Percentiles rank a stretch among this genome's conserved stretches.
phyloP scores from a whole-genome alignment of 2,329 filamentous ascomycete species.

The Chaetomium strumarium region DNA sequence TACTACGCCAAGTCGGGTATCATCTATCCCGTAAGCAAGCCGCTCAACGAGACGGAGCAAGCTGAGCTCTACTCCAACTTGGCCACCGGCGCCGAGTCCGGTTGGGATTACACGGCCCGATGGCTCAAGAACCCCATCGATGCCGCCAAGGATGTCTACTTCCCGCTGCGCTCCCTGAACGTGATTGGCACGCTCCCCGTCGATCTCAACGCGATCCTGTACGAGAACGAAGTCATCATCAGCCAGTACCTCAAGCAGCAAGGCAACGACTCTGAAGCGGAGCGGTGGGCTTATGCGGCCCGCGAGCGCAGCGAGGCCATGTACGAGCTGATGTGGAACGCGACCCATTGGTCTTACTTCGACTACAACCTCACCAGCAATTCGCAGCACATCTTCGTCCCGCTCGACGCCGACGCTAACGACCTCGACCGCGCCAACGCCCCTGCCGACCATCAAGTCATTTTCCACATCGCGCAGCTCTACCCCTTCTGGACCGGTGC shows the following conservation, averaged over 20 bases:
- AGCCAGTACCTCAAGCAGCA: slow-evolving; percentile 46
- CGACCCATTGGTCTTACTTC: slow-evolving; percentile 57
- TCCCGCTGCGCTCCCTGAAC: slow-evolving; percentile 60
- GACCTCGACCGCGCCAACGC: slow-evolving; percentile 39
- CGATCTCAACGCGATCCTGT: slow-evolving; percentile 63
- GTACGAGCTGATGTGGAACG: slow-evolving; percentile 59
- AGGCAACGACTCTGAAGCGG: slow-evolving; percentile 46
- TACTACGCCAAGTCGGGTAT: slow-evolving; percentile 55
- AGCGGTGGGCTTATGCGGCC: slow-evolving; percentile 45
- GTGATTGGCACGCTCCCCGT: slow-evolving; percentile 54
- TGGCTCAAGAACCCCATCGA: slow-evolving; percentile 54
- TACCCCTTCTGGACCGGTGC: slow-evolving; percentile 67
- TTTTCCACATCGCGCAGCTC: slow-evolving; percentile 55
- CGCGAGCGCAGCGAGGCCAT: slow-evolving; percentile 54
- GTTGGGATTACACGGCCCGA: slow-evolving; percentile 58
- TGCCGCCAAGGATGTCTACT: slow-evolving; percentile 54
- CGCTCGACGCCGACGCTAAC: slow-evolving; percentile 41
- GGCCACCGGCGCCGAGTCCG: slow-evolving; percentile 59
- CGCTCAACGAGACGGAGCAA: slow-evolving; percentile 48
- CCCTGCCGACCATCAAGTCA: slow-evolving; percentile 49
- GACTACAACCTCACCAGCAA: slow-evolving; percentile 61
- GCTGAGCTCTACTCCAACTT: slow-evolving; percentile 54
- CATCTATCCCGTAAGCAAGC: slow-evolving; percentile 47
- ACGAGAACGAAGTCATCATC: slow-evolving; percentile 58
- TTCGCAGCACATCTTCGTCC: slow-evolving; percentile 50